These are phyloP conservation scores for Henckelia pumila DNA, from an alignment of 257 asterid genomes.

Conservation along the genomic window DNA sequence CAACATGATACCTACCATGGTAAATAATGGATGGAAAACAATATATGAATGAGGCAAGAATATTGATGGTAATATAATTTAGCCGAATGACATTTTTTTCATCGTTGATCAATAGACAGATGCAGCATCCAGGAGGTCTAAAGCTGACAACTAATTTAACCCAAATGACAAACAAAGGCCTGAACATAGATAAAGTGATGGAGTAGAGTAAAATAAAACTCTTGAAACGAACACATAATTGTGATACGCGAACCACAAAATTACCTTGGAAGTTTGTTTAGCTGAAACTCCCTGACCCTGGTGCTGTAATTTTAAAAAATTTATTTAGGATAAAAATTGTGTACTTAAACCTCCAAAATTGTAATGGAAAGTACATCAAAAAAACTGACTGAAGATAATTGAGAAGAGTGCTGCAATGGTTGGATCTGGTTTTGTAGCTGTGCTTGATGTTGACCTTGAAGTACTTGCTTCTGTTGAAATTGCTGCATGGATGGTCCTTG, in stretches of 20 bases:
- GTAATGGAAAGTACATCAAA: slow-evolving; percentile 11
- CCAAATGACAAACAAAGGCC: neutral
- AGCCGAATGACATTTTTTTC: neutral
- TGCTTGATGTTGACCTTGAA: slow-evolving; percentile 50
- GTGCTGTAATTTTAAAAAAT: slow-evolving; percentile 43
- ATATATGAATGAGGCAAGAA: neutral
- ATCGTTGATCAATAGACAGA: neutral
- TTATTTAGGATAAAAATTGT: slow-evolving; percentile 22
- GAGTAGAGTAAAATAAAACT: neutral
- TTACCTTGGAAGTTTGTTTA: slow-evolving; percentile 59
- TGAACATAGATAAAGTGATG: neutral
- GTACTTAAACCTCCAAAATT: neutral
- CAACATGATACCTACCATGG: neutral
- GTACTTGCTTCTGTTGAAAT: slow-evolving; percentile 52
- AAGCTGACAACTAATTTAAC: neutral
- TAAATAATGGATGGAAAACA: neutral
- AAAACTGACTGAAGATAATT: slow-evolving; percentile 49
- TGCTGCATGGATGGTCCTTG: slow-evolving; percentile 49
- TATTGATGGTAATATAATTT: neutral
- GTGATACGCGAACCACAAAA: neutral
- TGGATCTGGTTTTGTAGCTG: slow-evolving; percentile 50
- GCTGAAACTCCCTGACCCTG: slow-evolving; percentile 56
- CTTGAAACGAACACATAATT: neutral
- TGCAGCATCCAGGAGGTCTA: slow-evolving; percentile 12
- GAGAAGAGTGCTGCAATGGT: slow-evolving; percentile 60